Evolutionary conservation across 108 stramenopile genomes (phyloP).

Genomic region (Ochromonas danica): DNA sequence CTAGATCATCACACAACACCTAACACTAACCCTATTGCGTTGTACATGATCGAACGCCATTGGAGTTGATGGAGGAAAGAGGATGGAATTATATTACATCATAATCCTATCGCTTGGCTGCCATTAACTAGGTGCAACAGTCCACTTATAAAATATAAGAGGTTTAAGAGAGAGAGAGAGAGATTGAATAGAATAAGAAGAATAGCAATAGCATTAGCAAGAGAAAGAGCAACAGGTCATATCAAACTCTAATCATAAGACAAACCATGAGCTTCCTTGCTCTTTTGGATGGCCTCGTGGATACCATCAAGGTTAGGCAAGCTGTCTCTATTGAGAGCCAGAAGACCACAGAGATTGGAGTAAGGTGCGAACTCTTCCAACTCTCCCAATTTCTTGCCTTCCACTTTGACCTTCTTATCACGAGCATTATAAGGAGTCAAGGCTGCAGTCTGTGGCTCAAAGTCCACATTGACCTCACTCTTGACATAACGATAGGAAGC

Average conservation of each 20-base stretch:
- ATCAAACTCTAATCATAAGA: constrained; percentile 17
- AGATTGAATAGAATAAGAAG: constrained; percentile 17
- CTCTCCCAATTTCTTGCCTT: constrained; percentile 37
- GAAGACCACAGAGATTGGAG: constrained; percentile 60
- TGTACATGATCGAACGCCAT: constrained; percentile 15
- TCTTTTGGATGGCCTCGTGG: not conserved
- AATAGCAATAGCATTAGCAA: constrained; percentile 17
- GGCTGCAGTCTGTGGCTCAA: constrained; percentile 43
- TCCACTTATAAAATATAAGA: constrained; percentile 17
- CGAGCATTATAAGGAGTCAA: constrained; percentile 62
- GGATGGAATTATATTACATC: constrained; percentile 17
- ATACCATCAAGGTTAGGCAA: not conserved
- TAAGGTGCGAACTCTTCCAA: constrained; percentile 53
- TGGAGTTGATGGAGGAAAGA: constrained; percentile 15
- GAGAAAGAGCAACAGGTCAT: constrained; percentile 15
- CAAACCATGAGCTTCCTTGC: constrained; percentile 1
- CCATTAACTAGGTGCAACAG: constrained; percentile 15
- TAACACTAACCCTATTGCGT: too few species aligned
- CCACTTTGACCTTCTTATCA: not conserved
- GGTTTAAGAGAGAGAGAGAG: constrained; percentile 15
- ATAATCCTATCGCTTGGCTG: constrained; percentile 15
- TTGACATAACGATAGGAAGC: constrained; percentile 57
- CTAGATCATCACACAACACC: too few species aligned
- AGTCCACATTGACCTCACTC: constrained; percentile 58
- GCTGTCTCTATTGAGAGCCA: constrained; percentile 42